Evolutionary conservation across 208 protist genomes (phyloP).

Genomic region (Wallacemonas sp.): DNA sequence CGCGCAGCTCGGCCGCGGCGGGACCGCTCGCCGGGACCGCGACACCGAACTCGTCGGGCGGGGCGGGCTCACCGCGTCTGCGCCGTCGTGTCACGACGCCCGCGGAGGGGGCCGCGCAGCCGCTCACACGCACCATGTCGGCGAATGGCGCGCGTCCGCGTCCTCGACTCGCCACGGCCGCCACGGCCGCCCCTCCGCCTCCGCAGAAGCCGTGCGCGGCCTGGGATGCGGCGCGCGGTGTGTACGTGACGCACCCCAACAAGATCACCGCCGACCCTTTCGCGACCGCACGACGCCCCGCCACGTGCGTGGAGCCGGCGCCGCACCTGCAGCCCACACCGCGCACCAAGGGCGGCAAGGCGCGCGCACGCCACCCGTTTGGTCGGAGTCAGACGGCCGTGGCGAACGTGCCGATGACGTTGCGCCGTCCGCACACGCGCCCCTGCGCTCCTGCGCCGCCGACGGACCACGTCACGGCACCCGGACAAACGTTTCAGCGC

Average conservation of each 20-base stretch:
- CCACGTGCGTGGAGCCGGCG: not conserved
- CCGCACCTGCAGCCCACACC: conserved; percentile 1
- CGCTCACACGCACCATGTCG: too few species aligned
- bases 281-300: not conserved
- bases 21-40: not conserved
- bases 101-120: too few species aligned
- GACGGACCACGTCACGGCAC: not conserved
- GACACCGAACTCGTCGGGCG: not conserved
- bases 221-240: conserved; percentile 15
- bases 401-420: not conserved
- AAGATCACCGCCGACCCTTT: conserved; percentile 2
- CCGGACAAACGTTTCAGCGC: not conserved
- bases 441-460: not conserved
- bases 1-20: not conserved
- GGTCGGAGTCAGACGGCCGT: not conserved
- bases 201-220: conserved; percentile 16
- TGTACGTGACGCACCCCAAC: conserved; percentile 21
- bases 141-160: too few species aligned
- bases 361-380: not conserved
- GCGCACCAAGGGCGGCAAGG: not conserved
- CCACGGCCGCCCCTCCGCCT: not conserved
- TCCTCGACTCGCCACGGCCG: not conserved
- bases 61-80: not conserved
- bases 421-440: not conserved
- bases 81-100: conserved; percentile 2